These are phyloP conservation scores for Saccharata proteae DNA, from an alignment of 2,329 filamentous ascomycete species.

Conservation along the genomic window DNA sequence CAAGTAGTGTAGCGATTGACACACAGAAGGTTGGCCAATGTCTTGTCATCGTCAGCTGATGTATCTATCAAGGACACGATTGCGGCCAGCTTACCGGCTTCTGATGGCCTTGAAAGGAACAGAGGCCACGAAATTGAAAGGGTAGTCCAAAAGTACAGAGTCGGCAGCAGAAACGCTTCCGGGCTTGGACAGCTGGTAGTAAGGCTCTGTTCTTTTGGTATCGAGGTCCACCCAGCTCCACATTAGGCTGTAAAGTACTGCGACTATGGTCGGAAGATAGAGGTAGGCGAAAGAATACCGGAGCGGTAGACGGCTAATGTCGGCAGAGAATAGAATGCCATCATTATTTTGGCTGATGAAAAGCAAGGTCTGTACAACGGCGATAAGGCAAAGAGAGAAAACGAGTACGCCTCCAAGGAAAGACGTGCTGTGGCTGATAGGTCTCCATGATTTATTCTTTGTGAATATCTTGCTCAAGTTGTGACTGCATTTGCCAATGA, in stretches of 20 bases:
- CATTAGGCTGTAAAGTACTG: slow-evolving; percentile 42
- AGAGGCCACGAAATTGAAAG: slow-evolving; percentile 35
- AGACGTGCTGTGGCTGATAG: slow-evolving; percentile 22
- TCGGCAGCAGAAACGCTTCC: slow-evolving; percentile 32
- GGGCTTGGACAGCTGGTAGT: slow-evolving; percentile 41
- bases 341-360: slow-evolving; percentile 27
- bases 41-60: slow-evolving; percentile 17
- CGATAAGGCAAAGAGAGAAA: slow-evolving; percentile 29
- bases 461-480: slow-evolving; percentile 1
- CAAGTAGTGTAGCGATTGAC: slow-evolving; percentile 35
- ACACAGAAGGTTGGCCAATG: slow-evolving; percentile 44
- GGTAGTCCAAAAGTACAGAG: slow-evolving; percentile 44
- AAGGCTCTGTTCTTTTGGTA: slow-evolving; percentile 47
- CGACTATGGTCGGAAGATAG: slow-evolving; percentile 42
- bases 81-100: slow-evolving; percentile 13
- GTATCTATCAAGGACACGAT: neutral
- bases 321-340: slow-evolving; percentile 29
- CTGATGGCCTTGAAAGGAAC: slow-evolving; percentile 31
- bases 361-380: slow-evolving; percentile 34
- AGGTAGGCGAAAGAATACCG: slow-evolving; percentile 31
- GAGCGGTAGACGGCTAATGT: slow-evolving; percentile 25
- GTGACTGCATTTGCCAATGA: too few species aligned
- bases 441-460: too few species aligned
- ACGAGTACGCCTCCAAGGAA: slow-evolving; percentile 28
- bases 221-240: slow-evolving; percentile 52